Base-by-base conservation (phyloP, 257 asterid genomes). In the Nicotiana knightiana region DNA sequence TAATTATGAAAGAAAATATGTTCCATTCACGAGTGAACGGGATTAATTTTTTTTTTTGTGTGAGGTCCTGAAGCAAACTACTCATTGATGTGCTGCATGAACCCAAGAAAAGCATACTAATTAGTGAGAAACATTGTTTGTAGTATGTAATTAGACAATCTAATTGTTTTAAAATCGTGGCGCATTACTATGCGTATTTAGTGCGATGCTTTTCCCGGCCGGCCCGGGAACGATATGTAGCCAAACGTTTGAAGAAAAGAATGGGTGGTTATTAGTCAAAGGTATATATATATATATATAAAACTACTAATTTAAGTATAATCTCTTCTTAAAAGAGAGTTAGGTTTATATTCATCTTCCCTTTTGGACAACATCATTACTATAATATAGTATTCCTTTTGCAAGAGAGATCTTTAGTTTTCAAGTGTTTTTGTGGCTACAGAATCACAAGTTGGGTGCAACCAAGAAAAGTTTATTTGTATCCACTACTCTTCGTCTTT, bases 261-360 rank as follows among this genome's bases (percentile, higher is more conserved):
- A 53, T 53, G 2, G 16, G 17, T 53, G 57, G 57, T 53, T 13
- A 53, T 12, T 13, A 53, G 58, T 53, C 58, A 58, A 58, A 18
- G 64, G 12, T 16, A 46, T 21, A 21, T 21, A 21, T 21, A 21
- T 73, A 48, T 73, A 37, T 39, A 43, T 15, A 18, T 24, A 48
- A 26, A 75, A 75, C 43, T 75, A 75, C 16, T 26, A 26, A 75
- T 75, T 51, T 75, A 75, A 51, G 79, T 75, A 75, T 48, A 51
- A 51, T 15, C 28, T 24, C 6, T 7, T 26, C 5, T 48, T 51
- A 51, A 48, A 75, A 75, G 63, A 26, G 43, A 73, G 24, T 73
- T 48, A 48, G 43, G 37, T 28, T 75, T 2, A 51, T 75, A 51
- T 75, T 75, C 79, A 26, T 75, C 62, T 48, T 58, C 63, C 63